Evolutionary conservation across 1,139 yeast genomes (phyloP), one percentile per base, ranked within the genome.

Genomic region (Candida mesenterica): DNA sequence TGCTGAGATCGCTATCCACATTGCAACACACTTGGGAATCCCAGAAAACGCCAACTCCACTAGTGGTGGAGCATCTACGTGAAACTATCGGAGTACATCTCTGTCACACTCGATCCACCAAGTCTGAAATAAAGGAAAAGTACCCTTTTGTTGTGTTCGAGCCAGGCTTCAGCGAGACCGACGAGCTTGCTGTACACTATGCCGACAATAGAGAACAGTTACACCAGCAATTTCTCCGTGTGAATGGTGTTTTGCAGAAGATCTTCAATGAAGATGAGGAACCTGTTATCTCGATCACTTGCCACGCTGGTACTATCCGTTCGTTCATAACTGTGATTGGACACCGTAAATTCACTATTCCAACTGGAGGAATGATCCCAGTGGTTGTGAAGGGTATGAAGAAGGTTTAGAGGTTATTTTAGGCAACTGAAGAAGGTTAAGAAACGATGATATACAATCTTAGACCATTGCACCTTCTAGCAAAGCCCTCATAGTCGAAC

Each of bases 291-390:
- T 74, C 74, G 22, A 65, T 75, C 27, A 77, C 86, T 1, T 70
- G 82, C 4, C 87, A 81, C 50, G 79, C 83, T 1, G 86, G 85
- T 3, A 75, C 78, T 15, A 77, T 79, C 24, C 57, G 79, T 40
- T 65, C 77, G 22, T 62, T 79, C 26, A 57, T 79, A 8, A 62
- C 72, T 19, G 84, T 73, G 1, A 50, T 72, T 24, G 70, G 70
- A 2, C 86, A 80, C 50, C 59, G 82, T 36, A 60, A 61, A 30
- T 80, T 77, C 49, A 65, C 77, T 13, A 66, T 80, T 30, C 69
- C 77, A 10, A 77, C 86, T 0, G 87, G 86, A 0, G 86, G 84
- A 4, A 75, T 80, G 78, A 68, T 80, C 17, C 86, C 86, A 2
- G 65, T 79, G 15, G 71, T 79, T 9, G 70, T 79, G 10, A 72